Conservation (phyloP, 352 stramenopile species). For the Peronospora destructor region DNA sequence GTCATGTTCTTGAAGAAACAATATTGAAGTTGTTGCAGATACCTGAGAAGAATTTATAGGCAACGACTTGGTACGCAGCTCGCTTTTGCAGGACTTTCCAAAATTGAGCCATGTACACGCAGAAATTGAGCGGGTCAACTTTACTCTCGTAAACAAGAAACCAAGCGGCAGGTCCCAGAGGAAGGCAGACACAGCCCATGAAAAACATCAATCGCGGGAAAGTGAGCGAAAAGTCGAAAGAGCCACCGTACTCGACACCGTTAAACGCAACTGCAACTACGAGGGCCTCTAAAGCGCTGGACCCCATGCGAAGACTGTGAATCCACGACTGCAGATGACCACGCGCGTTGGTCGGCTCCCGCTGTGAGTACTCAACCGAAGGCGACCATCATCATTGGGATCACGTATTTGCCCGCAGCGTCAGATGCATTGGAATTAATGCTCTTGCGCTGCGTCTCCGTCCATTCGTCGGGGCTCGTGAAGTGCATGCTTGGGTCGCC, state of each 20-base stretch:
- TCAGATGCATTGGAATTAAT: conserved; percentile 39
- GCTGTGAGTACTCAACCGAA: conserved; percentile 61
- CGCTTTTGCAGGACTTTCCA: conserved; percentile 44
- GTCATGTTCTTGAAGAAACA: conserved; percentile 44
- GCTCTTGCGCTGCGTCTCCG: conserved; percentile 22
- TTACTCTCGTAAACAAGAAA: conserved; percentile 27
- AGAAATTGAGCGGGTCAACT: conserved; percentile 23
- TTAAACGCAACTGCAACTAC: conserved; percentile 47
- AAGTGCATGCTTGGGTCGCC: conserved; percentile 28
- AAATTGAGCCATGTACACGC: conserved; percentile 34
- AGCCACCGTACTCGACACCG: conserved; percentile 43
- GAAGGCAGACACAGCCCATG: conserved; percentile 30
- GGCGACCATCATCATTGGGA: conserved; percentile 65
- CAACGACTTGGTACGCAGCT: conserved; percentile 36
- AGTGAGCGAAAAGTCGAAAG: conserved; percentile 45
- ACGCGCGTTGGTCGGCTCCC: conserved; percentile 40
- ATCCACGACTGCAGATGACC: conserved; percentile 53
- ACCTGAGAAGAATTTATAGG: conserved; percentile 54
- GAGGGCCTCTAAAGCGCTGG: conserved; percentile 38
- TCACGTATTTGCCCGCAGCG: conserved; percentile 41
- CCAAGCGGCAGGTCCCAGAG: conserved; percentile 28
- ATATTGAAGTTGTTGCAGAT: conserved; percentile 60
- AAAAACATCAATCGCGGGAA: conserved; percentile 49
- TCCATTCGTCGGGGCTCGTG: conserved; percentile 30
- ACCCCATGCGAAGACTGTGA: conserved; percentile 45